Evolutionary conservation across 805 yeast genomes (phyloP).

Genomic region (Blastobotrys americana): DNA sequence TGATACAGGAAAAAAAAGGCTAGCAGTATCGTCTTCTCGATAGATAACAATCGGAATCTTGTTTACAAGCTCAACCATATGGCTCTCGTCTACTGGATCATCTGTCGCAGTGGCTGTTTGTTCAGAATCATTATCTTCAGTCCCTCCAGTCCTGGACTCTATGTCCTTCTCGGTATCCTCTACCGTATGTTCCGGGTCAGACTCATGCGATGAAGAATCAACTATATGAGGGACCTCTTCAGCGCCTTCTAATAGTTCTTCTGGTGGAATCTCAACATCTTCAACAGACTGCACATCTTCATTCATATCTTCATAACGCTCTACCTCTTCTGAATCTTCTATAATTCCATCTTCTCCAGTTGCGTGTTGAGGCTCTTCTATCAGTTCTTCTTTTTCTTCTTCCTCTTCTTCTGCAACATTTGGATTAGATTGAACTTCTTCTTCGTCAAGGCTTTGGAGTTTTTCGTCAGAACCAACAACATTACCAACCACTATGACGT

Average conservation of each 20-base stretch:
- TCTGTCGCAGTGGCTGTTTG: background rate
- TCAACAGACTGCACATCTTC: background rate
- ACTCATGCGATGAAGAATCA: background rate
- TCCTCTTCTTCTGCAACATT: background rate
- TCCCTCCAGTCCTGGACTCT: background rate
- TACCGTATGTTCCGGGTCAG: background rate
- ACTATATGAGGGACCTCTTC: no score
- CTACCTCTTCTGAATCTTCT: constrained; percentile 1
- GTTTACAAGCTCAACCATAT: background rate
- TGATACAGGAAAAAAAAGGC: background rate
- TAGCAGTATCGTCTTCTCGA: background rate
- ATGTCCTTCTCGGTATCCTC: background rate
- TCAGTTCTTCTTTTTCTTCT: constrained; percentile 1
- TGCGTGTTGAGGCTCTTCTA: background rate
- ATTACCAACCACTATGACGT: background rate
- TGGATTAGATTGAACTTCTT: background rate
- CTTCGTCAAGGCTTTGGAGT: background rate
- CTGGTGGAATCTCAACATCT: no score
- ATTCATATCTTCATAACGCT: background rate
- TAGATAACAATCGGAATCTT: background rate
- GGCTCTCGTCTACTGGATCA: background rate
- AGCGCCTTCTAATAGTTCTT: no score
- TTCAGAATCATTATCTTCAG: background rate
- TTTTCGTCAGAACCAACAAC: background rate
- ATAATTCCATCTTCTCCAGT: background rate